Percentiles rank a stretch among this genome's conserved stretches.
phyloP scores from a whole-genome alignment of 129 eudicot species.

The Flaveria robusta region DNA sequence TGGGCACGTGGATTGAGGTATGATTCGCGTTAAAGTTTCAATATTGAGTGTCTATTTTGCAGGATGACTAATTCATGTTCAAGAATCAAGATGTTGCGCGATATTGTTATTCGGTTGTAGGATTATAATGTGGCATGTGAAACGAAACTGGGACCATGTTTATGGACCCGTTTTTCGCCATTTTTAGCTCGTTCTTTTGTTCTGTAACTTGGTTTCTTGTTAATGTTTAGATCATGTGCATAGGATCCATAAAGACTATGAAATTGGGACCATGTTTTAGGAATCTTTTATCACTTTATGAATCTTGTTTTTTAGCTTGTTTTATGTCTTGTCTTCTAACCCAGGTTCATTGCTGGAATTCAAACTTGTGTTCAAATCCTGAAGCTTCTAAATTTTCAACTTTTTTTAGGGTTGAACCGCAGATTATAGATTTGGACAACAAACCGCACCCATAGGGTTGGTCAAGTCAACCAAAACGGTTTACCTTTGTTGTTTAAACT shows the following conservation, averaged over 20 bases:
- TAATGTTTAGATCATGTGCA: neutral
- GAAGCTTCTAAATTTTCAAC: too few species aligned
- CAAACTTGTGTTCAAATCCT: neutral
- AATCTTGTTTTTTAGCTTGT: neutral
- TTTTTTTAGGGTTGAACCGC: neutral
- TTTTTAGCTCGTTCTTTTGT: neutral
- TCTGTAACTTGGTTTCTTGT: neutral
- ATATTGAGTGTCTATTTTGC: slow-evolving; percentile 22
- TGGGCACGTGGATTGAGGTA: neutral
- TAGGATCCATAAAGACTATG: slow-evolving; percentile 11
- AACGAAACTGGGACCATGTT: slow-evolving; percentile 13
- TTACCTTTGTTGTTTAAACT: too few species aligned
- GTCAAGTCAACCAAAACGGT: too few species aligned
- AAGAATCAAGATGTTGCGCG: slow-evolving; percentile 32
- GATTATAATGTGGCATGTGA: slow-evolving; percentile 29
- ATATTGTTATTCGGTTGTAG: slow-evolving; percentile 28
- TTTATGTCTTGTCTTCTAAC: neutral
- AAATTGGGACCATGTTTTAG: slow-evolving; percentile 1
- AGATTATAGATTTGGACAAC: too few species aligned
- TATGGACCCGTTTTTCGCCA: neutral
- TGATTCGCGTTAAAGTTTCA: slow-evolving; percentile 29
- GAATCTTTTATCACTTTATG: neutral
- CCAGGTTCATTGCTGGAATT: neutral
- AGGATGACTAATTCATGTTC: slow-evolving; percentile 19
- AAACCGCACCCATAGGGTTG: too few species aligned